Percentiles rank a stretch among this genome's conserved stretches.
Conservation (phyloP, 345 rosid species). For the Salix arbutifolia region DNA sequence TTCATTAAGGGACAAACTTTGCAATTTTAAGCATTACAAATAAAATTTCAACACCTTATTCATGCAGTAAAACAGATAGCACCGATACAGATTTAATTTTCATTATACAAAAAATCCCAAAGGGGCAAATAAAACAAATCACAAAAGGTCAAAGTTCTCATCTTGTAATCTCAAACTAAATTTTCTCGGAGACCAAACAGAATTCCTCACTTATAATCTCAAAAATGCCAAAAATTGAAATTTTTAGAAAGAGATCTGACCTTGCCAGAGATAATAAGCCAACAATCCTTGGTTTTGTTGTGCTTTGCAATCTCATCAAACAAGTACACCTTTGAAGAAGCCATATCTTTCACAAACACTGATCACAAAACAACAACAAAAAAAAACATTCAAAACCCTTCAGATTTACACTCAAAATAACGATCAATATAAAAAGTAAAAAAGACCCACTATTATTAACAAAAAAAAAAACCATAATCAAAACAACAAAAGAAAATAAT, state of each 20-base stretch:
- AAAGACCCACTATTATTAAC: background rate
- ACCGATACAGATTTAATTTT: background rate
- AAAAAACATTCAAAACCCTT: background rate
- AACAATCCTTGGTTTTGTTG: slow-evolving; percentile 82
- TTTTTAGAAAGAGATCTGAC: slow-evolving; percentile 41
- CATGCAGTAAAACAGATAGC: background rate
- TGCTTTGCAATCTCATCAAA: slow-evolving; percentile 79
- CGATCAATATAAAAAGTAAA: background rate
- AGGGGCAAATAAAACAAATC: background rate
- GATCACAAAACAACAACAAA: slow-evolving; percentile 16
- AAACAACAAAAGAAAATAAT: background rate
- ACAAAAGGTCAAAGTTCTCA: background rate
- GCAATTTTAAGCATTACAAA: background rate
- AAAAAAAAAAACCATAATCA: background rate
- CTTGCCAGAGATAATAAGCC: slow-evolving; percentile 88
- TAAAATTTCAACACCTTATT: background rate
- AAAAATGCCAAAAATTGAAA: background rate
- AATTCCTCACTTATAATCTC: background rate
- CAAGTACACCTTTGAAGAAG: slow-evolving; percentile 47
- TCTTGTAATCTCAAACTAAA: background rate
- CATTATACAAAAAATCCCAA: background rate
- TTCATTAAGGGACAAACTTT: background rate
- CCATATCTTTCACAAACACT: slow-evolving; percentile 44
- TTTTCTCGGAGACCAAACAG: slow-evolving; percentile 11
- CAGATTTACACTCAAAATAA: background rate